Evolutionary conservation across 208 protist species (phyloP).

Genomic region (Trypanosoma melophagium): DNA sequence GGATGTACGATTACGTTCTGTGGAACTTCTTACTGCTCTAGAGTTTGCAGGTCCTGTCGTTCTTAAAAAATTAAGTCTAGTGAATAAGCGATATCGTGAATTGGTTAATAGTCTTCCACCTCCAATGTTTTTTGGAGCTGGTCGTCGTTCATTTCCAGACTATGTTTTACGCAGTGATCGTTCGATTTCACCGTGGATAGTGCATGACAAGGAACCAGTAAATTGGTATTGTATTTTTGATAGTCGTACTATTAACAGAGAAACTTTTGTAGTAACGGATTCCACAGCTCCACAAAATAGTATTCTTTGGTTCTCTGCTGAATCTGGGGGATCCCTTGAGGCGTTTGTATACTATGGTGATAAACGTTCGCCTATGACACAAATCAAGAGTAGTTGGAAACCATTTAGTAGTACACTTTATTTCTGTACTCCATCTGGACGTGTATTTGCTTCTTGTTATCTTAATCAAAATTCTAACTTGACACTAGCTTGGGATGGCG

Average conservation of each 20-base stretch:
- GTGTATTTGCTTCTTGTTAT: constrained; percentile 52
- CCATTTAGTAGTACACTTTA: constrained; percentile 72
- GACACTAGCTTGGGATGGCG: constrained; percentile 19
- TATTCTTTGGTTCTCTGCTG: constrained; percentile 51
- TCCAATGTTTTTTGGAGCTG: constrained; percentile 50
- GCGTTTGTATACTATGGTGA: constrained; percentile 70
- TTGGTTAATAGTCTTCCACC: constrained; percentile 72
- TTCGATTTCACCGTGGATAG: constrained; percentile 60
- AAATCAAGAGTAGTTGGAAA: constrained; percentile 71
- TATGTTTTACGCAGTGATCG: constrained; percentile 60
- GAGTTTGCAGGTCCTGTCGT: constrained; percentile 62
- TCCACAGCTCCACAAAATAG: constrained; percentile 26
- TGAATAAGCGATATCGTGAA: constrained; percentile 60
- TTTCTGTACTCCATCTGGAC: constrained; percentile 44
- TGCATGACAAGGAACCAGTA: constrained; percentile 50
- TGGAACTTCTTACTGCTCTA: constrained; percentile 68
- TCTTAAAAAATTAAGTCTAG: constrained; percentile 67
- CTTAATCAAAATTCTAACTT: constrained; percentile 33
- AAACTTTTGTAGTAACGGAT: constrained; percentile 56
- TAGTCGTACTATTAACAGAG: constrained; percentile 43
- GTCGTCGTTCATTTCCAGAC: constrained; percentile 61
- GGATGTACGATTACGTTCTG: constrained; percentile 47
- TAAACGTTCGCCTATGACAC: constrained; percentile 43
- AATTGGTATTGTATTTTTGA: constrained; percentile 64
- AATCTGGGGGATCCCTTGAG: constrained; percentile 42